Conservation (phyloP, 2,329 filamentous ascomycete species). For the Ceratocystis ficicola region DNA sequence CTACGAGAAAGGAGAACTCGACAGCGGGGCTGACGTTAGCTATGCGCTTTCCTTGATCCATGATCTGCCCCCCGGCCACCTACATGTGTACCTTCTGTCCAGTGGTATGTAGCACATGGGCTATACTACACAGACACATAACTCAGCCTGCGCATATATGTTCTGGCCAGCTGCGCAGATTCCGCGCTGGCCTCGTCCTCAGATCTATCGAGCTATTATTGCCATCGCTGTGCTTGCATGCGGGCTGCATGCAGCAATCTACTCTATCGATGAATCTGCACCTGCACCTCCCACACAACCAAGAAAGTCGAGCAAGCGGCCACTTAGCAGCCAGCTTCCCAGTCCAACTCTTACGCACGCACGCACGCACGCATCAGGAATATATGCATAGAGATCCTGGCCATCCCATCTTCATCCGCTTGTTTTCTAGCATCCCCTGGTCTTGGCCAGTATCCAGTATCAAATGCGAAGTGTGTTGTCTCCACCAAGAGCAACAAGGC, state of each 20-base stretch:
- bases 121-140: not conserved
- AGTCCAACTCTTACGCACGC: not conserved
- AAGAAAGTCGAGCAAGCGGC: not conserved
- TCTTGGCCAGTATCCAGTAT: too few species aligned
- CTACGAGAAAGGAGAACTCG: not conserved
- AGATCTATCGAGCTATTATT: too few species aligned
- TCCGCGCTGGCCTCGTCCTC: not conserved
- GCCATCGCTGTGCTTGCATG: not conserved
- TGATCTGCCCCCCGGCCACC: not conserved
- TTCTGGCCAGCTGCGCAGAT: not conserved
- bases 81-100: not conserved
- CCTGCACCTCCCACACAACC: not conserved
- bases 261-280: not conserved
- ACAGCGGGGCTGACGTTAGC: not conserved
- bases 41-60: not conserved
- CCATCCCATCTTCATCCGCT: too few species aligned
- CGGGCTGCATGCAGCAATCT: constrained; percentile 6
- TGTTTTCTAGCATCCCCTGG: too few species aligned
- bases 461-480: too few species aligned
- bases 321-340: not conserved
- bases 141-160: not conserved
- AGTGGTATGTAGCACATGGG: not conserved
- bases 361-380: not conserved
- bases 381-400: not conserved
- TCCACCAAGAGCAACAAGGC: not conserved